A percentile compares a stretch with the other conserved stretches of the same genome.
Evolutionary conservation across 495 filamentous ascomycete genomes (phyloP).

Genomic region (Aspergillus panamensis): DNA sequence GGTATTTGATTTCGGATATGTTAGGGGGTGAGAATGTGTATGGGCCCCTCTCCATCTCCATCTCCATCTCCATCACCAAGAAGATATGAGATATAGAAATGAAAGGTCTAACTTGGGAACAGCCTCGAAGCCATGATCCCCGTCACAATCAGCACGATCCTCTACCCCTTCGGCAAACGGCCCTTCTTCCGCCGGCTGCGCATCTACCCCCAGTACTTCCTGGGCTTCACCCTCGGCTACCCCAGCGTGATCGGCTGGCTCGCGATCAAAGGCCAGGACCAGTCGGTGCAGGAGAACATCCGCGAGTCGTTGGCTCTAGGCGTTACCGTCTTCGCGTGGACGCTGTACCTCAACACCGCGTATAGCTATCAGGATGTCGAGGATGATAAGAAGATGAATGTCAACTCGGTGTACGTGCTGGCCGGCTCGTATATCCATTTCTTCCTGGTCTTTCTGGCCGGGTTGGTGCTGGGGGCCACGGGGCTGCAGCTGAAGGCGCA

Average conservation of each 20-base stretch:
- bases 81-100: neutral
- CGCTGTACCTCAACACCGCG: conserved; percentile 17
- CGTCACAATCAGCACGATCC: conserved; percentile 1
- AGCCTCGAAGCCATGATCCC: conserved; percentile 5
- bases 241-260: conserved; percentile 1
- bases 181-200: neutral
- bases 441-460: conserved; percentile 4
- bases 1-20: conserved; percentile 7
- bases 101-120: neutral
- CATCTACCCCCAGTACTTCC: conserved; percentile 9
- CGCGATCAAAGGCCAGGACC: conserved; percentile 7
- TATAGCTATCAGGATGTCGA: conserved; percentile 19
- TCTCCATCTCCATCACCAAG: neutral
- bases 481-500: neutral
- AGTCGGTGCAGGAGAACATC: no score
- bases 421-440: conserved; percentile 10
- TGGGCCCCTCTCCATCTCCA: neutral
- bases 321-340: conserved; percentile 13
- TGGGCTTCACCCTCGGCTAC: conserved; percentile 4
- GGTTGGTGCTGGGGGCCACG: neutral
- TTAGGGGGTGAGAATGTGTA: conserved; percentile 7
- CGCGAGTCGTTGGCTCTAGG: neutral
- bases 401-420: conserved; percentile 17
- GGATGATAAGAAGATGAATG: conserved; percentile 15
- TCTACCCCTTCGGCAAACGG: conserved; percentile 8